Evolutionary conservation across 441 rosid species (phyloP), one percentile per base, ranked within the genome.

Genomic region (Hura crepitans): DNA sequence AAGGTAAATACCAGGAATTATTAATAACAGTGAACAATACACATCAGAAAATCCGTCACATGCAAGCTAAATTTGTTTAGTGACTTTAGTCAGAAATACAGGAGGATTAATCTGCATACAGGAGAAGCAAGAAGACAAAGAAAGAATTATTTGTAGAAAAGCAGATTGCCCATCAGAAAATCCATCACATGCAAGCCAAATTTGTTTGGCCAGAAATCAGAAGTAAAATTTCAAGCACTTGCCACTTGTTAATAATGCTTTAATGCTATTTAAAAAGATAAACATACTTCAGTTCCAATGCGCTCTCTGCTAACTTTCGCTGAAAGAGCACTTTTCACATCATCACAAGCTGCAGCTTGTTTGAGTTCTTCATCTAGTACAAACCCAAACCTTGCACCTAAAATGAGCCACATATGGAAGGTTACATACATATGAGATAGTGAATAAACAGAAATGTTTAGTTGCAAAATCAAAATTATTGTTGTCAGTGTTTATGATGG

Each of bases 231-330:
- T 68, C 55, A 68, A 49, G 50, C 50, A 54, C 51, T 55, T 68
- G 54, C 31, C 7, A 4, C 2, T 35, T 35, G n/a, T n/a, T n/a
- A n/a, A n/a, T n/a, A n/a, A n/a, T n/a, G n/a, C n/a, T n/a, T n/a
- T n/a, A n/a, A 63, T 27, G 62, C 49, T 50, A 46, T 3, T 62
- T 72, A 51, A 70, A 67, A 45, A 51, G 74, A 8, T 14, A 11
- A 54, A 84, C 84, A 71, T 82, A 93, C 98, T 84, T 94, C 99
- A 73, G 81, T 83, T 68, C 99, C 99, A 12, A 94, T 74, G 66
- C 97, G 97, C 84, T 94, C 99, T 84, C 85, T 88, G 81, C 97
- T 92, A 68, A 92, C 80, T 85, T 92, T 94, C 66, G 85, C 86
- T 59, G 86, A 86, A 80, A 95, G 97, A 76, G 97, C 95, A 56